Evolutionary conservation across 1,284 basidiomycete genomes (phyloP).

Genomic region (Rhodotorula sp.): DNA sequence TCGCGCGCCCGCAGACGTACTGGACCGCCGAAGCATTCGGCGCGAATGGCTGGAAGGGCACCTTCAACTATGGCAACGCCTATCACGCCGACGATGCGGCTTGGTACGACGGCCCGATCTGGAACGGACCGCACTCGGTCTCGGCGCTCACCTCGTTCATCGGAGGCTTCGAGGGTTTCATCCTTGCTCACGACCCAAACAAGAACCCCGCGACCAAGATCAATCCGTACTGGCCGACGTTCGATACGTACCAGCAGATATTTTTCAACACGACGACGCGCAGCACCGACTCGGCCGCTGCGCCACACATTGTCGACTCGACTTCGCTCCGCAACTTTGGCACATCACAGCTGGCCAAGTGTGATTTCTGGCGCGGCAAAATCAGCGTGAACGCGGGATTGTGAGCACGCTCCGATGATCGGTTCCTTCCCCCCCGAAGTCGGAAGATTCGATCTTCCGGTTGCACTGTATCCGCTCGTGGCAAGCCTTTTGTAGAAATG

Average conservation of each 20-base stretch:
- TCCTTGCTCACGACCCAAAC: constrained; percentile 1
- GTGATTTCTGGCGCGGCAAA: constrained; percentile 6
- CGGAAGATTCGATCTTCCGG: too few species aligned
- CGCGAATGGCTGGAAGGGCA: not conserved
- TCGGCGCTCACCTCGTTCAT: not conserved
- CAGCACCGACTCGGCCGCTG: not conserved
- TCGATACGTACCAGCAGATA: not conserved
- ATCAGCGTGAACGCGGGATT: constrained; percentile 5
- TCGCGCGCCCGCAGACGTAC: not conserved
- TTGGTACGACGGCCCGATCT: not conserved
- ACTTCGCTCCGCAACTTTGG: not conserved
- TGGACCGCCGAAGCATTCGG: constrained; percentile 2
- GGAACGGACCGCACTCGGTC: not conserved
- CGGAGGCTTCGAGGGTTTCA: constrained; percentile 2
- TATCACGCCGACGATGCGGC: not conserved
- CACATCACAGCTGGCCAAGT: not conserved
- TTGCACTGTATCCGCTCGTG: too few species aligned
- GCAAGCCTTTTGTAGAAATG: too few species aligned
- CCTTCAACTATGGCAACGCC: not conserved
- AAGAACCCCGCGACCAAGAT: not conserved
- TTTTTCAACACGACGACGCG: constrained; percentile 4
- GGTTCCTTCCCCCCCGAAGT: too few species aligned
- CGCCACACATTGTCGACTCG: not conserved
- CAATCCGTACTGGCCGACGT: constrained; percentile 9
- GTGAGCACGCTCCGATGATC: not conserved